Evolutionary conservation across 148 eudicot genomes (phyloP), one percentile per base, ranked within the genome.

Genomic region (Simmondsia chinensis): DNA sequence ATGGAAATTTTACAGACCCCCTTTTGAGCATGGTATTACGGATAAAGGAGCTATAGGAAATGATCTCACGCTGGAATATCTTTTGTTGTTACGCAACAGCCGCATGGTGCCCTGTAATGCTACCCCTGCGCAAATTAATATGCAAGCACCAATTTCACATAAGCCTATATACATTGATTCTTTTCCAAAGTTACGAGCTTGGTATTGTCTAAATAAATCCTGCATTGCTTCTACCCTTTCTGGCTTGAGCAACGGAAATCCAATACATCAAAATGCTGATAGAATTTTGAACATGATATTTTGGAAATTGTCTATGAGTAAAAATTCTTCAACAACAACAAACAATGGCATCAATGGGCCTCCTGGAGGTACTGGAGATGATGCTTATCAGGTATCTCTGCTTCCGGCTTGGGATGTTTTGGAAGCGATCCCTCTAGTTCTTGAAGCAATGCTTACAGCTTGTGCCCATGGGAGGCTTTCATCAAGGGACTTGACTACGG

Each of bases 381-480:
- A 37, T 40, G 34, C 48, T 39, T 39, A 28, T 29, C 55, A 39
- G 48, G 48, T 37, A 58, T 54, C 63, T 34, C 11, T 58, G 28
- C 63, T 48, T 33, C 54, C 63, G 10, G 63, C 63, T 17, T 58
- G 63, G 63, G 63, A 58, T 31, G 41, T 58, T 26, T 48, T 58
- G 52, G 63, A 58, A 58, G 63, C 63, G 15, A 30, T 48, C 19
- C 63, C 63, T 11, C 48, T 58, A 20, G 55, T 58, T 48, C 47
- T 58, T 32, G 63, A 58, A 46, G 54, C 63, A 39, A 41, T 48
- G 38, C 38, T 58, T 23, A 58, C 63, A 48, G 55, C 63, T 40
- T 58, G 55, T 24, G 47, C 63, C 25, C 54, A 58, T n/a, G 63
- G 54, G 32, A 58, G 37, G 63, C 63, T 58, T 48, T 58, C 63